phyloP scores from a whole-genome alignment of 768 basidiomycete genomes.

The Calvatia gigantea region DNA sequence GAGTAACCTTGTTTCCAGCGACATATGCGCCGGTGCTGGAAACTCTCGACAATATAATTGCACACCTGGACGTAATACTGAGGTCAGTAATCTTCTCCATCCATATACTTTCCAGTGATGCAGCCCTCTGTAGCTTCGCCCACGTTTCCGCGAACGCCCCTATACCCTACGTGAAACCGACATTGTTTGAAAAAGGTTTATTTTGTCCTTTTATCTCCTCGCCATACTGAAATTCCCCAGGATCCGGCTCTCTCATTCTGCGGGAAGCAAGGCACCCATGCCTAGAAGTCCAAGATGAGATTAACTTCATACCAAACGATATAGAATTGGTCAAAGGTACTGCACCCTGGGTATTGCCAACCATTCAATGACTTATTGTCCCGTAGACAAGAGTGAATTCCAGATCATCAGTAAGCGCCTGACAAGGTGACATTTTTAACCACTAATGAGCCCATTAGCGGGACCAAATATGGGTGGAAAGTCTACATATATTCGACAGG shows the following conservation, averaged over 20 bases:
- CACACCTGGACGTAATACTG: slow-evolving; percentile 87
- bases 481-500: slow-evolving; percentile 94
- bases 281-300: slow-evolving; percentile 92
- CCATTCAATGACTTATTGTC: background rate
- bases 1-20: slow-evolving; percentile 42
- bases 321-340: slow-evolving; percentile 88
- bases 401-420: slow-evolving; percentile 78
- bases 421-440: background rate
- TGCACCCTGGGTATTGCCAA: background rate
- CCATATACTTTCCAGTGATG: background rate
- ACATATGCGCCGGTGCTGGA: slow-evolving; percentile 92
- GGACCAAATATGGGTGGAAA: slow-evolving; percentile 99
- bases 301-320: slow-evolving; percentile 94
- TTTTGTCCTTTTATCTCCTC: slow-evolving; percentile 2
- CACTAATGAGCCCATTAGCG: slow-evolving; percentile 38
- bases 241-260: slow-evolving; percentile 75
- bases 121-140: slow-evolving; percentile 61
- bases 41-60: slow-evolving; percentile 75
- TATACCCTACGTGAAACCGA: slow-evolving; percentile 86
- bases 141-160: slow-evolving; percentile 88
- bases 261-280: slow-evolving; percentile 93
- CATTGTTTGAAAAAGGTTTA: slow-evolving; percentile 71
- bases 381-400: slow-evolving; percentile 79
- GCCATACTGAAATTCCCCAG: slow-evolving; percentile 33
- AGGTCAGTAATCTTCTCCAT: slow-evolving; percentile 47